Conservation (phyloP, 805 yeast species). For the Spathaspora hagerdaliae region DNA sequence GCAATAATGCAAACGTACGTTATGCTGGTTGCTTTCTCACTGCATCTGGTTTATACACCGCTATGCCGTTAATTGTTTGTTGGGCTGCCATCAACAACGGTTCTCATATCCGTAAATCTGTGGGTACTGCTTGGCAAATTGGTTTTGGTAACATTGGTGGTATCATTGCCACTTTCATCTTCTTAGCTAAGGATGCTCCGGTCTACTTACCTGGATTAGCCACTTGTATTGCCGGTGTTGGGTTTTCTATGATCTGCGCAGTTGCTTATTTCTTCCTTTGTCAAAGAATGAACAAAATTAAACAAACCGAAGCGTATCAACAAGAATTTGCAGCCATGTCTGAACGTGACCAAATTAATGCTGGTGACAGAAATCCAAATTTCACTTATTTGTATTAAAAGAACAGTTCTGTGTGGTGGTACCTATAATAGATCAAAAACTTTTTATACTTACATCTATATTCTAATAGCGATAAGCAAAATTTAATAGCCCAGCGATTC, state of each 20-base stretch:
- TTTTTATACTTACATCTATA: too few relatives aligned
- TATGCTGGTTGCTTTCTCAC: conserved; percentile 64
- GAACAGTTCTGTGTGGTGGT: too few relatives aligned
- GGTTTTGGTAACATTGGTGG: conserved; percentile 78
- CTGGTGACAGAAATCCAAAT: conserved; percentile 36
- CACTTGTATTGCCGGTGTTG: conserved; percentile 45
- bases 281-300: conserved; percentile 18
- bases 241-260: conserved; percentile 36
- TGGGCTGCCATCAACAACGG: conserved; percentile 62
- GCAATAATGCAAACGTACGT: conserved; percentile 34
- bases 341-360: conserved; percentile 27
- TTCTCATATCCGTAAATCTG: conserved; percentile 59
- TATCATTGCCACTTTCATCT: conserved; percentile 57
- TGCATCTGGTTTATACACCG: conserved; percentile 56
- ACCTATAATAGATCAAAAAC: too few relatives aligned
- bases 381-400: conserved; percentile 30
- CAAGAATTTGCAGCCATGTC: conserved; percentile 20
- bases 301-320: conserved; percentile 22
- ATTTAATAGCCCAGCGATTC: too few relatives aligned
- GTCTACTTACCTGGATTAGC: conserved; percentile 51
- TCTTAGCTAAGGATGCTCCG: conserved; percentile 56
- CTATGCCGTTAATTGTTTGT: conserved; percentile 68
- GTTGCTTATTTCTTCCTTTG: conserved; percentile 29
- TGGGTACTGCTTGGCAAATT: conserved; percentile 57
- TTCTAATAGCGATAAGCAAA: too few relatives aligned